Evolutionary conservation across 2,329 filamentous ascomycete genomes (phyloP), one percentile per base, ranked within the genome.

Genomic region (Fusarium hostae): DNA sequence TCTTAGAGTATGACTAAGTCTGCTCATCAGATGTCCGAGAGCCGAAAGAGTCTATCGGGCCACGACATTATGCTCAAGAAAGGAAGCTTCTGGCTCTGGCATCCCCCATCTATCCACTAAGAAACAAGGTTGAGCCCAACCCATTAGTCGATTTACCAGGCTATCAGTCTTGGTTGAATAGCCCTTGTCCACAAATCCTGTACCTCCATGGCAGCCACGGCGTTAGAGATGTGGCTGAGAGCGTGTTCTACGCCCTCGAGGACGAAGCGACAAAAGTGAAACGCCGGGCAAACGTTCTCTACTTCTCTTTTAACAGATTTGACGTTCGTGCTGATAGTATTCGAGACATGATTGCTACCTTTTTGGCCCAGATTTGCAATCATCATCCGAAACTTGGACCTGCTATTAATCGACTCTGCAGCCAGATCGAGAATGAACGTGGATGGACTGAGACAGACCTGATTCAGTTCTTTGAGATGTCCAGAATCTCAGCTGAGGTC

Each of bases 401-500:
- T 11, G 5, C n/a, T 2, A 32, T 63, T n/a, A 28, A 43, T 26
- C 16, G 26, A 5, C n/a, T 66, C 1, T 51, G 26, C 30, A 30
- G 9, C 2, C 59, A 66, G 24, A 28, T 63, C 1, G 20, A 57
- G 2, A 34, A 34, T 6, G 59, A 66, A 3, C 22, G 8, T 0
- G 63, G 63, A 0, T 66, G 63, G 63, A 66, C 63, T 6, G 63
- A 66, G 3, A 43, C 26, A n/a, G 63, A 66, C 2, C 12, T 63
- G 3, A 34, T 66, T 2, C 63, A 66, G 5, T 63, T 57, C 26
- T 45, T 66, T 8, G 63, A 66, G 12, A 24, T 30, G 26, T 58
- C 63, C 2, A 51, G 26, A 4, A 7, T n/a, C 3, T 57, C 59
- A 7, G 30, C 41, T 3, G 44, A 63, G 13, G 50, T 66, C 5